Evolutionary conservation across 495 filamentous ascomycete genomes (phyloP).

Genomic region (Tuber umbilicatum): DNA sequence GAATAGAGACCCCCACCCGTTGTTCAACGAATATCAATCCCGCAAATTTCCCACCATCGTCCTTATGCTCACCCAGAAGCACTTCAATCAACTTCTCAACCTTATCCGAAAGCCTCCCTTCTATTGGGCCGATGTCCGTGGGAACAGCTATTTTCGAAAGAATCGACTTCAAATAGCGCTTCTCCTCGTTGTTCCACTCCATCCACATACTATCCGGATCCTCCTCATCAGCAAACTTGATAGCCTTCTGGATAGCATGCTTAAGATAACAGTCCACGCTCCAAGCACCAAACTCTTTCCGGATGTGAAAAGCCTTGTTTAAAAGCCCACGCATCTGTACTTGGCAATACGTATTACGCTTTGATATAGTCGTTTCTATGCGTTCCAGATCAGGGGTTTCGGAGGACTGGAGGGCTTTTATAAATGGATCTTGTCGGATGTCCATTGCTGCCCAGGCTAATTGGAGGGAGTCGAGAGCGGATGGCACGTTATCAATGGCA

Average conservation of each 20-base stretch:
- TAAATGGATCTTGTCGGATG: constrained; percentile 63
- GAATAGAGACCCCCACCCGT: constrained; percentile 59
- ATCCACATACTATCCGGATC: constrained; percentile 40
- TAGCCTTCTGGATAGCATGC: constrained; percentile 51
- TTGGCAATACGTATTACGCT: constrained; percentile 56
- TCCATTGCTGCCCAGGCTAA: constrained; percentile 49
- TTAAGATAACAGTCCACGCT: constrained; percentile 66
- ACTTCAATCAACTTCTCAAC: constrained; percentile 42
- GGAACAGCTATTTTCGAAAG: constrained; percentile 48
- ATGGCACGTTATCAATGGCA: background rate
- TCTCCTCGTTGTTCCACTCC: constrained; percentile 51
- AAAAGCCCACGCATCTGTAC: constrained; percentile 58
- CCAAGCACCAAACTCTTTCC: constrained; percentile 64
- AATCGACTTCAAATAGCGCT: constrained; percentile 53
- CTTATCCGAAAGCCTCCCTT: constrained; percentile 38
- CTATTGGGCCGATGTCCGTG: constrained; percentile 26
- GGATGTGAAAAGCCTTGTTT: constrained; percentile 49
- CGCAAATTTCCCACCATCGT: constrained; percentile 46
- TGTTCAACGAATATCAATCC: constrained; percentile 77
- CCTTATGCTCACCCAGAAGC: constrained; percentile 37
- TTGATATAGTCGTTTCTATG: constrained; percentile 49
- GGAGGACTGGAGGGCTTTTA: constrained; percentile 50
- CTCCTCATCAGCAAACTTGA: constrained; percentile 40
- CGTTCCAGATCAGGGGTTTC: constrained; percentile 36
- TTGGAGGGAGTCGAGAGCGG: constrained; percentile 28